Evolutionary conservation across 345 rosid genomes (phyloP), one percentile per base, ranked within the genome.

Genomic region (Gossypium mustelinum): DNA sequence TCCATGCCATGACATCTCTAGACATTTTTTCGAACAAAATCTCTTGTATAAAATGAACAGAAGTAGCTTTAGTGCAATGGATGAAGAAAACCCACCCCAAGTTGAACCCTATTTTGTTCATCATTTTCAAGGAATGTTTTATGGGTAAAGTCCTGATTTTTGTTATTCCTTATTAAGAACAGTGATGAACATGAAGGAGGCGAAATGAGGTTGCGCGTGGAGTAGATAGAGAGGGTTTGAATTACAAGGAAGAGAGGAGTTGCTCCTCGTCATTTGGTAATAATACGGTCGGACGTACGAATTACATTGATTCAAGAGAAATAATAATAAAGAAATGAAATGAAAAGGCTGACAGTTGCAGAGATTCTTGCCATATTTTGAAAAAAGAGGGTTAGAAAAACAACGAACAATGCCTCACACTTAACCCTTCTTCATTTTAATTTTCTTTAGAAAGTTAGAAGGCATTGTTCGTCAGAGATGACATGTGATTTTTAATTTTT

Each of bases 211-310:
- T 20, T 27, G 71, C 14, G 50, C 25, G 71, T 67, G 71, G 39
- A 13, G 20, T 27, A 7, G 51, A 39, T 34, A 2, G 10, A 24
- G 14, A 29, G 3, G 29, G 16, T 3, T 41, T 25, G 69, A 43
- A 22, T 22, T 58, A 2, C 25, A 47, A 13, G 7, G 12, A 27
- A 52, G 4, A 51, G 9, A 7, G 2, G 12, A 10, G 22, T 3
- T 25, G 47, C 50, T 61, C 55, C 34, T 82, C 72, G 85, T 85
- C 81, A 85, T 87, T 82, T 83, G 86, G 83, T 82, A 74, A 85
- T 79, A 77, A 86, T 81, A 72, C 51, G 83, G 83, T 75, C 78
- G 73, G 83, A 48, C 6, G 85, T 83, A 81, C 84, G 69, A 69
- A 73, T 17, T 59, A 24, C 41, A 73, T 60, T 51, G 79, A 76